Percentiles rank a stretch among this genome's conserved stretches.
phyloP scores from a whole-genome alignment of 345 rosid genomes.

The Dipteronia dyeriana region DNA sequence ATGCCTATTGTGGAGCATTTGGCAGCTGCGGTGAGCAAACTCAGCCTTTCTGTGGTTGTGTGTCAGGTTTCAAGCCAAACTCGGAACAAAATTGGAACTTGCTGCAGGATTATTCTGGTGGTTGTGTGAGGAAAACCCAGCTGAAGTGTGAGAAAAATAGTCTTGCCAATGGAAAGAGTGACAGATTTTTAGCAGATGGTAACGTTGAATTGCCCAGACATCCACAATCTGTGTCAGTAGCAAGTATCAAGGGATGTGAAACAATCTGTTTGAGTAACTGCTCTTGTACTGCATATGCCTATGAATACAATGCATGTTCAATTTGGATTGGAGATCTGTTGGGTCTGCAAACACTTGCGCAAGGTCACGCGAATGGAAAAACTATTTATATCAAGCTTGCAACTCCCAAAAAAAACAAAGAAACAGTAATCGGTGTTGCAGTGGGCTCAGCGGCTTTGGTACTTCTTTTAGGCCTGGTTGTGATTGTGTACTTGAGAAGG shows the following conservation, averaged over 20 bases:
- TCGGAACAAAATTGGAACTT: conserved; percentile 21
- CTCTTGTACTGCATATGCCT: conserved; percentile 35
- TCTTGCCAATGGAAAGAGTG: no score
- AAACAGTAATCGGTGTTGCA: not conserved
- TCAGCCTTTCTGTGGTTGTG: conserved; percentile 18
- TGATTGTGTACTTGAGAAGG: conserved; percentile 33
- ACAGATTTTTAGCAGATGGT: not conserved
- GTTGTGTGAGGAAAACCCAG: no score
- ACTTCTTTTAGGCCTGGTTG: not conserved
- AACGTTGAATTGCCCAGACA: not conserved
- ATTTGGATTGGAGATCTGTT: conserved; percentile 4
- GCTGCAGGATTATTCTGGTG: no score
- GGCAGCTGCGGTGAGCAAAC: conserved; percentile 16
- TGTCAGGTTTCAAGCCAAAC: conserved; percentile 25
- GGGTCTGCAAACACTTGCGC: not conserved
- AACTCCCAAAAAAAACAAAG: not conserved
- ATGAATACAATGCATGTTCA: conserved; percentile 8
- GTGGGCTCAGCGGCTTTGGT: not conserved
- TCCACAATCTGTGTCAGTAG: not conserved
- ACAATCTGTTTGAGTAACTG: conserved; percentile 29
- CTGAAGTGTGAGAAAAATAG: no score
- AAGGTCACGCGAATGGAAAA: not conserved
- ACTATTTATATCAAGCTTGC: conserved; percentile 6
- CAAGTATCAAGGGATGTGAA: conserved; percentile 17
- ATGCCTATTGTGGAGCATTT: conserved; percentile 30